A percentile compares a stretch with the other conserved stretches of the same genome.
phyloP scores from a whole-genome alignment of 2,329 filamentous ascomycete genomes.

The Ophiostoma sp. region DNA sequence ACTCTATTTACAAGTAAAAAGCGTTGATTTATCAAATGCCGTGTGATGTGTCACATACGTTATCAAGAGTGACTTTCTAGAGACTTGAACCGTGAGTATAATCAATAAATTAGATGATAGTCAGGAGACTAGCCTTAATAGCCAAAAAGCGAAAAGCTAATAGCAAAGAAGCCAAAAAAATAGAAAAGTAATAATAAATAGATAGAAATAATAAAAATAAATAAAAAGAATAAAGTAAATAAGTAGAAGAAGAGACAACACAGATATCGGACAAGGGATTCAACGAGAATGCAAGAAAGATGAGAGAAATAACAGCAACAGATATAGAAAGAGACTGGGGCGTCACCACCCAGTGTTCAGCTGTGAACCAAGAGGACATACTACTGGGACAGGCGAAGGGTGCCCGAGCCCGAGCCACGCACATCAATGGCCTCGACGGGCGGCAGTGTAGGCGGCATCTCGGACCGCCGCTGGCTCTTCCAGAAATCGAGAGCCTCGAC shows the following conservation, averaged over 20 bases:
- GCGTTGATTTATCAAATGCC: background rate
- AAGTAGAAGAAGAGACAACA: background rate
- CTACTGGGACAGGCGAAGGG: conserved; percentile 21
- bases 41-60: background rate
- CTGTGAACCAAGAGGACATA: background rate
- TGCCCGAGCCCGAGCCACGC: conserved; percentile 9
- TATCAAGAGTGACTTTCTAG: background rate
- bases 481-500: conserved; percentile 96
- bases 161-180: background rate
- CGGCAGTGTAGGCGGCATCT: conserved; percentile 18
- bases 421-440: conserved; percentile 12
- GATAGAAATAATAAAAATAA: background rate
- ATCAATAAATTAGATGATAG: background rate
- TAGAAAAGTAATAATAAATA: background rate
- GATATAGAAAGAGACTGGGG: background rate
- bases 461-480: conserved; percentile 57
- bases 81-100: background rate
- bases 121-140: background rate
- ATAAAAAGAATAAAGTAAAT: background rate
- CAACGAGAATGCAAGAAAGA: background rate
- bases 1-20: background rate
- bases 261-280: conserved; percentile 8
- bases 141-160: background rate
- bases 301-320: background rate
- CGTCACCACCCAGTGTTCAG: too few species aligned